A percentile compares a stretch with the other conserved stretches of the same genome.
phyloP scores from a whole-genome alignment of 2,329 filamentous ascomycete species.

The Colletotrichum orchidophilum region DNA sequence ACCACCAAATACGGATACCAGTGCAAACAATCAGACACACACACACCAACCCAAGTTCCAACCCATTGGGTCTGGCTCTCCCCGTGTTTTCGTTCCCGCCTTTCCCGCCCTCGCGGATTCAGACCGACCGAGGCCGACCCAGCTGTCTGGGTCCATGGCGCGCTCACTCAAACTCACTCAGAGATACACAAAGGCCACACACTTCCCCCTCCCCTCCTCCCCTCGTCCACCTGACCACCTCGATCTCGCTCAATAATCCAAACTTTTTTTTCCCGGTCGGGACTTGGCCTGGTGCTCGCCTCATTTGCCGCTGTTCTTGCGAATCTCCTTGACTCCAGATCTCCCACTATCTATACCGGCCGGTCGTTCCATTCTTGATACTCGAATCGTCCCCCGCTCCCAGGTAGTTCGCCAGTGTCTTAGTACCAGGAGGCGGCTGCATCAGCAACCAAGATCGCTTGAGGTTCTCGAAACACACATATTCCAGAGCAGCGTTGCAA shows the following conservation, averaged over 20 bases:
- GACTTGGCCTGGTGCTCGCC: neutral
- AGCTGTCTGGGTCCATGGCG: conserved; percentile 18
- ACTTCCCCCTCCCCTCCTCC: neutral
- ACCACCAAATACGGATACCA: too few relatives aligned
- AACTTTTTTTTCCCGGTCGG: conserved; percentile 14
- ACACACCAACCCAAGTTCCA: conserved; percentile 17
- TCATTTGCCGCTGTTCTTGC: neutral
- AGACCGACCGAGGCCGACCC: conserved; percentile 28
- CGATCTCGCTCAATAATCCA: neutral
- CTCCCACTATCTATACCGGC: neutral
- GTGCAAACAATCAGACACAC: conserved; percentile 17
- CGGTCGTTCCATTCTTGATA: conserved; percentile 9
- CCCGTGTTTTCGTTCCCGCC: conserved; percentile 30
- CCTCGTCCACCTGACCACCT: neutral
- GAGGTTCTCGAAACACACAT: neutral
- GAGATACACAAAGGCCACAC: conserved; percentile 1
- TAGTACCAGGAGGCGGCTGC: neutral
- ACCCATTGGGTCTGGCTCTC: conserved; percentile 27
- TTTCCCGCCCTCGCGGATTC: conserved; percentile 31
- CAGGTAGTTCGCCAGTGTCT: conserved; percentile 3
- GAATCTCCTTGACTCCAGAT: neutral
- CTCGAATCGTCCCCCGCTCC: neutral
- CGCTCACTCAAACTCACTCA: neutral
- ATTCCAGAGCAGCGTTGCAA: neutral
- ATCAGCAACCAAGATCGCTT: neutral